These are phyloP conservation scores for Casuarina glauca DNA, from an alignment of 306 rosid species.

Conservation along the genomic window DNA sequence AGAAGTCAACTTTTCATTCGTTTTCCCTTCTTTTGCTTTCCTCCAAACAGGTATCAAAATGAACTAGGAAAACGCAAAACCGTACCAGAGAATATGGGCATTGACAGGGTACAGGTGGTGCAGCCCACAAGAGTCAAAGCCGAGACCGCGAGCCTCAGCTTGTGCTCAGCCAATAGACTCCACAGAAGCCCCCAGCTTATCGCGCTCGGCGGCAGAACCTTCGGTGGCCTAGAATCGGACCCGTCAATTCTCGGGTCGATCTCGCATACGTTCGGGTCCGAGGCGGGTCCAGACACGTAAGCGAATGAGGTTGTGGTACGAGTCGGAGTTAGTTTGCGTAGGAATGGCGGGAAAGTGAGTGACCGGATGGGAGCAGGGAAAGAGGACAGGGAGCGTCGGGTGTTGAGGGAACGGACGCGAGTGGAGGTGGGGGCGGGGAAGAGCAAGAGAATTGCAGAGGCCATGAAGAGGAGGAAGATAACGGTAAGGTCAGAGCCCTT, in stretches of 20 bases:
- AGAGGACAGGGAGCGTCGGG: conserved; percentile 23
- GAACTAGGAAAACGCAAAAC: neutral
- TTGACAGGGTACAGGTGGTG: conserved; percentile 83
- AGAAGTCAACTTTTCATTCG: neutral
- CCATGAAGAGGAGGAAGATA: conserved; percentile 25
- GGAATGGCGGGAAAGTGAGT: conserved; percentile 30
- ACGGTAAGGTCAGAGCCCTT: neutral
- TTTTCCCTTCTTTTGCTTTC: neutral
- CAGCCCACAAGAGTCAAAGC: conserved; percentile 62
- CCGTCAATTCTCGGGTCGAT: conserved; percentile 45
- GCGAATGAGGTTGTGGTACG: conserved; percentile 43
- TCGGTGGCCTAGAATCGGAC: conserved; percentile 24
- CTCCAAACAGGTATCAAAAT: conserved; percentile 1
- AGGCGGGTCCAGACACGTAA: conserved; percentile 70
- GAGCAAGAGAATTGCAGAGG: conserved; percentile 32
- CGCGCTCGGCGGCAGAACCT: conserved; percentile 30
- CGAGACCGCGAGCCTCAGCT: conserved; percentile 53
- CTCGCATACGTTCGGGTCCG: conserved; percentile 65
- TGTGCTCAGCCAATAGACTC: conserved; percentile 63
- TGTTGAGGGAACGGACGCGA: conserved; percentile 25
- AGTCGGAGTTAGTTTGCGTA: conserved; percentile 8
- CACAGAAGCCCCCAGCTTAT: conserved; percentile 56
- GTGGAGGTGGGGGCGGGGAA: conserved; percentile 24
- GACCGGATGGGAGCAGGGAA: conserved; percentile 18
- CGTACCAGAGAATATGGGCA: conserved; percentile 84